Conservation (phyloP, 2,329 filamentous ascomycete species). For the Ophiostoma sp. region DNA sequence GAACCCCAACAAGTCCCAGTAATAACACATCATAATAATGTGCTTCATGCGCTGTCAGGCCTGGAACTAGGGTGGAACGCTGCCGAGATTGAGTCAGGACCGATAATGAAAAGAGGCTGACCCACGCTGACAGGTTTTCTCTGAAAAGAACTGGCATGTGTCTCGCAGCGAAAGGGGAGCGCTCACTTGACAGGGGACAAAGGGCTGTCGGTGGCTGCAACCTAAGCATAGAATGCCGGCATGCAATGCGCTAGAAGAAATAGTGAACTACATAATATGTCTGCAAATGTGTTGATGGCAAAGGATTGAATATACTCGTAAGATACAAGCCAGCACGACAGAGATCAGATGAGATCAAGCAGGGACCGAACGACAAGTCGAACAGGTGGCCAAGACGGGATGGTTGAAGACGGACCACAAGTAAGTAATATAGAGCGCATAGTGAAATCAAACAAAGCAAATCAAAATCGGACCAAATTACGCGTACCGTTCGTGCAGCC, state of each 20-base stretch:
- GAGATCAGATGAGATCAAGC: background rate
- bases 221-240: background rate
- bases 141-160: no score
- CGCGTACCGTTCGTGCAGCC: slow-evolving; percentile 1
- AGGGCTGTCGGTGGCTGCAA: slow-evolving; percentile 9
- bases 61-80: slow-evolving; percentile 36
- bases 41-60: slow-evolving; percentile 33
- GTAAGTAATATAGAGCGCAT: background rate
- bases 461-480: background rate
- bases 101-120: slow-evolving; percentile 25
- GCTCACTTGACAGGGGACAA: background rate
- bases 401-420: background rate
- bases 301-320: background rate
- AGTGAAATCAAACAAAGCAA: background rate
- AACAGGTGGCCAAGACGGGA: background rate
- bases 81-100: slow-evolving; percentile 39
- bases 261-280: background rate
- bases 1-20: background rate
- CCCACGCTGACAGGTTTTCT: slow-evolving; percentile 22
- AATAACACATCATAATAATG: slow-evolving; percentile 30
- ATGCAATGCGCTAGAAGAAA: background rate
- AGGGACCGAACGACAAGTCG: background rate
- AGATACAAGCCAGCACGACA: background rate
- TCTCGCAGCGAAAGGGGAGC: background rate
- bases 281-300: background rate